These are phyloP conservation scores for Linnemannia elongata DNA, from an alignment of 192 early-diverging fungal genomes.

Conservation along the genomic window DNA sequence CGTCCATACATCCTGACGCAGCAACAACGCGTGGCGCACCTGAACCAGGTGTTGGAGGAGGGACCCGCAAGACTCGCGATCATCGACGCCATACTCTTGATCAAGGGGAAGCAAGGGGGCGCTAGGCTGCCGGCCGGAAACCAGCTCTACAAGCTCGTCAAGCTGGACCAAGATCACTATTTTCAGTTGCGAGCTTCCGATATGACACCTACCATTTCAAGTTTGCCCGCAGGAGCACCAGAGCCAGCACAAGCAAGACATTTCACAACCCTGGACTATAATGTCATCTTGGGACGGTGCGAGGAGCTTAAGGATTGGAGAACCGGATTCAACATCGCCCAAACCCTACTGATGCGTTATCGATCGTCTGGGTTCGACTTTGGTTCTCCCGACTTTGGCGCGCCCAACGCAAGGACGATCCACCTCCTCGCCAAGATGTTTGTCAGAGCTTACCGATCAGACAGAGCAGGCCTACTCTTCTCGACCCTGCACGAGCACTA, in stretches of 20 bases:
- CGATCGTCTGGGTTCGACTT: conserved; percentile 24
- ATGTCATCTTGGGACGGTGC: conserved; percentile 27
- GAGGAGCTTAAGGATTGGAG: conserved; percentile 21
- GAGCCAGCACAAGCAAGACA: background rate
- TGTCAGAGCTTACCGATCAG: background rate
- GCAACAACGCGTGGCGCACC: background rate
- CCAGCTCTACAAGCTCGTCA: conserved; percentile 4
- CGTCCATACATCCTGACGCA: conserved; percentile 1
- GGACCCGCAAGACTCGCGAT: conserved; percentile 5
- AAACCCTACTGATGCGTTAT: conserved; percentile 22
- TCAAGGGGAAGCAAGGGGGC: conserved; percentile 4
- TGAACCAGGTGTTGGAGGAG: background rate
- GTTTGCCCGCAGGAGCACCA: background rate
- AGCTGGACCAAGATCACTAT: conserved; percentile 16
- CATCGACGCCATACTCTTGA: conserved; percentile 13
- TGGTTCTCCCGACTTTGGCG: background rate
- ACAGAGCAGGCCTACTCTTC: background rate
- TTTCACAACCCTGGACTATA: conserved; percentile 29
- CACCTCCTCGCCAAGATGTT: conserved; percentile 10
- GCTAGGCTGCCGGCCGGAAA: conserved; percentile 20
- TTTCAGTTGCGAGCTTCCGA: background rate
- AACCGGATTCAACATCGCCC: conserved; percentile 17
- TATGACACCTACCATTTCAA: background rate
- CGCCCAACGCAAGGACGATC: conserved; percentile 35
- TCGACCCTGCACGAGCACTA: conserved; percentile 17